A percentile compares a stretch with the other conserved stretches of the same genome.
These are phyloP conservation scores for Trichoderma orchidacearum DNA, from an alignment of 495 filamentous ascomycete genomes.

Conservation along the genomic window DNA sequence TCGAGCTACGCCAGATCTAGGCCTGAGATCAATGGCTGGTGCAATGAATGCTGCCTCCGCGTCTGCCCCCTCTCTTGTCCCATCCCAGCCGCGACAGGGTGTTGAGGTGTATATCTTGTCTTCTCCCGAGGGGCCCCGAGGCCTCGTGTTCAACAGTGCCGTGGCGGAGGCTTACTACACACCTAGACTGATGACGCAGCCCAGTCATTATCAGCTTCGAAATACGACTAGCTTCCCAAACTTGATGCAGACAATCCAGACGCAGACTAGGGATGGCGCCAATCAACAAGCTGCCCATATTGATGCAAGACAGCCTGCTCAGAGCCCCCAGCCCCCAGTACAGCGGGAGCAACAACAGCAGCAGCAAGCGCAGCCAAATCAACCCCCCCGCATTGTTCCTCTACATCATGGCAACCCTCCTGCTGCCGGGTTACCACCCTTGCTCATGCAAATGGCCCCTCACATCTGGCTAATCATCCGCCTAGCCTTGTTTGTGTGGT, in stretches of 20 bases:
- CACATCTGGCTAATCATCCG: slow-evolving; percentile 69
- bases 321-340: not conserved
- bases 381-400: slow-evolving; percentile 7
- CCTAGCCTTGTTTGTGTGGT: slow-evolving; percentile 62
- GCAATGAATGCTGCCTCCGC: slow-evolving; percentile 1
- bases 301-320: not conserved
- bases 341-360: slow-evolving; percentile 8
- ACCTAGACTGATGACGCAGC: slow-evolving; percentile 9
- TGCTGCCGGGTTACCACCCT: slow-evolving; percentile 28
- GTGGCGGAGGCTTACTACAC: slow-evolving; percentile 29
- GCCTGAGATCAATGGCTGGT: slow-evolving; percentile 10
- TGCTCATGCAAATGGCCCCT: slow-evolving; percentile 37
- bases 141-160: slow-evolving; percentile 34
- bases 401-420: slow-evolving; percentile 13
- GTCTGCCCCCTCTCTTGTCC: not conserved
- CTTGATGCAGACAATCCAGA: slow-evolving; percentile 4
- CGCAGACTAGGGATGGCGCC: slow-evolving; percentile 4
- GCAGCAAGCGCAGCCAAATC: slow-evolving; percentile 1
- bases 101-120: slow-evolving; percentile 45
- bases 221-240: not conserved
- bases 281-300: not conserved
- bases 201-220: not conserved
- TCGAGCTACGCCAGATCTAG: slow-evolving; percentile 27
- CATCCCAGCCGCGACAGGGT: slow-evolving; percentile 5
- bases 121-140: slow-evolving; percentile 46